These are phyloP conservation scores for Arachnopeziza araneosa DNA, from an alignment of 2,329 filamentous ascomycete genomes.

Conservation along the genomic window DNA sequence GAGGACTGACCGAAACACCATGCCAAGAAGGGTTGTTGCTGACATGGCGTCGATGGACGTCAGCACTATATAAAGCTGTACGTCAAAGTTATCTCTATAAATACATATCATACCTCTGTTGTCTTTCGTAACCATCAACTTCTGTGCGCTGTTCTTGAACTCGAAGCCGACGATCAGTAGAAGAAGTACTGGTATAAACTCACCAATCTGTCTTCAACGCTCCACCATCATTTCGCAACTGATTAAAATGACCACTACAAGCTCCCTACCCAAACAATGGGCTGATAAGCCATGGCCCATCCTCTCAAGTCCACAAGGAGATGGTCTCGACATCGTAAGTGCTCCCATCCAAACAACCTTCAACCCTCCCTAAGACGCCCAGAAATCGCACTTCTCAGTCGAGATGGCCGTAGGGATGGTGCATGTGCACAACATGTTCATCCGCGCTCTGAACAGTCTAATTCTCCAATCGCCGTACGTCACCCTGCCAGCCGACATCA, in stretches of 20 bases:
- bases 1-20: no score
- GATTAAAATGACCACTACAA: not conserved
- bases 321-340: not conserved
- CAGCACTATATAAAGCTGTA: no score
- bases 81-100: no score
- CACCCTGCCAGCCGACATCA: constrained; percentile 33
- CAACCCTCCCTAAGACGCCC: not conserved
- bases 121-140: no score
- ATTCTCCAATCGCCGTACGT: constrained; percentile 31
- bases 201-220: no score
- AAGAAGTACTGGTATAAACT: no score
- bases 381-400: constrained; percentile 2
- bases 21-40: no score
- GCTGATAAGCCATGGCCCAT: constrained; percentile 9
- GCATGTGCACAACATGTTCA: constrained; percentile 32
- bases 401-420: constrained; percentile 31
- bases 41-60: no score
- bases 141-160: no score
- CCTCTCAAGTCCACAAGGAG: constrained; percentile 6
- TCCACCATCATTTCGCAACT: no score
- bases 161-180: no score
- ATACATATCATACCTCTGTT: no score
- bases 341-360: not conserved
- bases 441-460: constrained; percentile 34
- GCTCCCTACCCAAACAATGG: not conserved